Base-by-base conservation (phyloP, 2,329 filamentous ascomycete species). In the Sporothrix humicola region DNA sequence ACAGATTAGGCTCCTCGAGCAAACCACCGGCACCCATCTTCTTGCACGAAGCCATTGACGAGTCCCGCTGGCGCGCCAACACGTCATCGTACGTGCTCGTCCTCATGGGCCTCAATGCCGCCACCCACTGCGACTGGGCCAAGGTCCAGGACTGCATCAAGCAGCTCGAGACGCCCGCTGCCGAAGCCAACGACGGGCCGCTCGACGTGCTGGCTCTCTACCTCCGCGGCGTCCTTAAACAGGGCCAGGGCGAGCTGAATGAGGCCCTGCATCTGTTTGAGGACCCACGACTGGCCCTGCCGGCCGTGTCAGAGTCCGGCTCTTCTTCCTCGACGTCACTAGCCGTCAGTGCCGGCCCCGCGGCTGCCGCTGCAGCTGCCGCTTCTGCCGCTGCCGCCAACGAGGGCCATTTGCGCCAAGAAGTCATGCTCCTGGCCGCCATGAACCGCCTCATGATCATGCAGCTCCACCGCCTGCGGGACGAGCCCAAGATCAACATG, bases 401-500 rank as follows among this genome's bases (percentile, higher is more conserved):
- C 44, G 78, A 78, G n/a, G 79, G 79, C 50, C 82, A 82, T 59
- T 80, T 83, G 73, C 84, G 83, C 75, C 86, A 89, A 50, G 91
- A 94, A 76, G 85, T 93, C 20, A 85, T 88, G 20, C 86, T 94
- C 59, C 85, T 95, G 7, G 87, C 89, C 4, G 84, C 86, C 2
- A 86, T 95, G 76, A 94, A 93, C 80, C 86, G 87, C 10, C 84
- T 94, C 8, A 90, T 91, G 84, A 93, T 95, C 76, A 87, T 93
- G 82, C 90, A 93, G 77, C 87, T 91, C 74, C 85, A 86, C 9
- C 78, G 82, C 1, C 86, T 89, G 75, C 84, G 85, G 15, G 85
- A 91, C 75, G 87, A 92, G 69, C 82, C 85, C 52, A 84, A 87
- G 37, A 89, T 91, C 15, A 83, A 86, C 1, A 82, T 86, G 9